These are phyloP conservation scores for Lepidium aucheri DNA, from an alignment of 345 rosid genomes.

Conservation along the genomic window DNA sequence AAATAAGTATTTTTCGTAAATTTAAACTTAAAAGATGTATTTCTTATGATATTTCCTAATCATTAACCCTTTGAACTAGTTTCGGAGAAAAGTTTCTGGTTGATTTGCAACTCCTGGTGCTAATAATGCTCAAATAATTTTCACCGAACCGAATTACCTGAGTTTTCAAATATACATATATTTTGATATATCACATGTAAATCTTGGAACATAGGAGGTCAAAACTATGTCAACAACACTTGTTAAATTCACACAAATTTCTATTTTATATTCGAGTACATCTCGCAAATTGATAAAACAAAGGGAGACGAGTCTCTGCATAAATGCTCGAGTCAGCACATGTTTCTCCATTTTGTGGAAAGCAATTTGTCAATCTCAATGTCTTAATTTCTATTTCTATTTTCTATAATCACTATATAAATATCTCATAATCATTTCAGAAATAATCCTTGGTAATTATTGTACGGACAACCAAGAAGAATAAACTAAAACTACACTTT, in stretches of 20 bases:
- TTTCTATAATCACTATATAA: not conserved
- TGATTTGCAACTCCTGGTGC: too few relatives aligned
- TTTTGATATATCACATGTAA: too few relatives aligned
- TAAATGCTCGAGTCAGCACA: slow-evolving; percentile 39
- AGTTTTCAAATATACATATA: too few relatives aligned
- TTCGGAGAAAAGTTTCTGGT: too few relatives aligned
- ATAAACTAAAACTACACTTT: not conserved
- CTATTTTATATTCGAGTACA: not conserved
- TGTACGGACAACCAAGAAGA: slow-evolving; percentile 6
- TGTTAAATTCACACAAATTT: too few relatives aligned
- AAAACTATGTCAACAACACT: not conserved
- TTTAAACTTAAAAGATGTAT: too few relatives aligned
- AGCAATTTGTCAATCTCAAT: slow-evolving; percentile 21
- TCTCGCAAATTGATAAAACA: slow-evolving; percentile 7
- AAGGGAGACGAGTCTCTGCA: slow-evolving; percentile 10
- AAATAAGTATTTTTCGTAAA: too few relatives aligned
- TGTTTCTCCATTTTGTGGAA: slow-evolving; percentile 29
- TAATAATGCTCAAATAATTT: too few relatives aligned
- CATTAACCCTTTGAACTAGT: too few relatives aligned
- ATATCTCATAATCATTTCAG: not conserved
- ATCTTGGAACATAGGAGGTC: slow-evolving; percentile 1
- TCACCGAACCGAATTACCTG: too few relatives aligned
- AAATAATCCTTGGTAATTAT: not conserved
- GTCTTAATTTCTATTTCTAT: not conserved
- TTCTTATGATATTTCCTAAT: too few relatives aligned